phyloP scores from a whole-genome alignment of 352 stramenopile species.

The Phytophthora agathidicida region DNA sequence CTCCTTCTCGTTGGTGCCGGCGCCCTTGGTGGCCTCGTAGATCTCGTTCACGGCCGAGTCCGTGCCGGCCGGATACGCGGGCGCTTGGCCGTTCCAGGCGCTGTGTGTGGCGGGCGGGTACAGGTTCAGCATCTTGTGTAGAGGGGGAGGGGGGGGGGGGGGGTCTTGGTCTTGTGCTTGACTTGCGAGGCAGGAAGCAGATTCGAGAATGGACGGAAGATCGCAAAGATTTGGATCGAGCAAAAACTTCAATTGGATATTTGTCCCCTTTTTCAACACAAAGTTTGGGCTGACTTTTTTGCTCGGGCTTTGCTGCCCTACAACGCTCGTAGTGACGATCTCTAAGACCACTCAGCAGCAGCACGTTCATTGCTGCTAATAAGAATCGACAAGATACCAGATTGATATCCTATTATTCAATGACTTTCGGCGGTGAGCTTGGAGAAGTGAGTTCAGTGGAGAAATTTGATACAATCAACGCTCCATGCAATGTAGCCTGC shows the following conservation, averaged over 20 bases:
- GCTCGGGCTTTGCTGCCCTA: too few species aligned
- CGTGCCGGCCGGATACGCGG: slow-evolving; percentile 52
- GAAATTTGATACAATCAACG: too few species aligned
- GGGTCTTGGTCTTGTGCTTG: slow-evolving; percentile 7
- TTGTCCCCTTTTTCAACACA: background rate
- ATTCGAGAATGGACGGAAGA: slow-evolving; percentile 26
- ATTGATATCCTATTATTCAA: too few species aligned
- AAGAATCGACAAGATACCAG: too few species aligned
- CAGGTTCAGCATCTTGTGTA: slow-evolving; percentile 80
- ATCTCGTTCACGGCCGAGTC: slow-evolving; percentile 70
- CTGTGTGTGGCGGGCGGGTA: slow-evolving; percentile 77
- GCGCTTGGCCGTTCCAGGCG: slow-evolving; percentile 55
- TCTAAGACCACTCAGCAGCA: too few species aligned
- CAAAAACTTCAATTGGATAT: slow-evolving; percentile 16
- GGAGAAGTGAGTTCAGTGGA: too few species aligned
- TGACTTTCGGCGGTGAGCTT: too few species aligned
- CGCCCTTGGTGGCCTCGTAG: slow-evolving; percentile 63
- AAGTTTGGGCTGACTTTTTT: slow-evolving; percentile 10
- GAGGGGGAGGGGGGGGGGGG: background rate
- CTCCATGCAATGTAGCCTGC: too few species aligned
- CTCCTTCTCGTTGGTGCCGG: slow-evolving; percentile 70
- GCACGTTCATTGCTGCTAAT: too few species aligned
- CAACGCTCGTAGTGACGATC: too few species aligned
- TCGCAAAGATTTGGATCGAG: background rate
- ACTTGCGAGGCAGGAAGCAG: slow-evolving; percentile 23